Evolutionary conservation across 1,139 yeast species (phyloP).

Genomic region (Eremothecium gossypii): DNA sequence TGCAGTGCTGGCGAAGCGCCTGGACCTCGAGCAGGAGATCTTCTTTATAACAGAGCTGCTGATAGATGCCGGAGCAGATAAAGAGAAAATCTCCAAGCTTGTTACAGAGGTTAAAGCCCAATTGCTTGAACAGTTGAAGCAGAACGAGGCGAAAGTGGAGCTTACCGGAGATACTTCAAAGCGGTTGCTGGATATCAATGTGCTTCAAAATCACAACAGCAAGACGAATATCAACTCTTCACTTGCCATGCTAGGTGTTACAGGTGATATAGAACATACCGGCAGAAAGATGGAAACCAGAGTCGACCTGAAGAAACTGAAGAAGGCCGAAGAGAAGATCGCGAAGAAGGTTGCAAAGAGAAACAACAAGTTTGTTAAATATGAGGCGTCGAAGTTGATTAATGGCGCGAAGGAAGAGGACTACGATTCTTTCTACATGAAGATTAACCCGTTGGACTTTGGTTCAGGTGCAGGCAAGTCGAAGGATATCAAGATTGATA

Average conservation of each 20-base stretch:
- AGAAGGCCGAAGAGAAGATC: slow-evolving; percentile 89
- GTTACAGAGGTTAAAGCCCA: slow-evolving; percentile 38
- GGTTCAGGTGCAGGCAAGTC: slow-evolving; percentile 90
- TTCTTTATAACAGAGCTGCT: slow-evolving; percentile 54
- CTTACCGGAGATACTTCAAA: slow-evolving; percentile 74
- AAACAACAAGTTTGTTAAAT: slow-evolving; percentile 71
- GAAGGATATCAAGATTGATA: slow-evolving; percentile 87
- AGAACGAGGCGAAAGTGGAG: slow-evolving; percentile 63
- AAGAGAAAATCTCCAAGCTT: slow-evolving; percentile 45
- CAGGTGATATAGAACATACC: slow-evolving; percentile 78
- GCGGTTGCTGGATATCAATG: slow-evolving; percentile 62
- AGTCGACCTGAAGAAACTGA: slow-evolving; percentile 92
- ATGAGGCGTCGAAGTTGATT: slow-evolving; percentile 86
- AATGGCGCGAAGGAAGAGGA: slow-evolving; percentile 55
- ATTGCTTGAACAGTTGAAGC: slow-evolving; percentile 48
- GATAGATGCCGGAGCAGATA: slow-evolving; percentile 69
- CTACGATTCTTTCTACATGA: slow-evolving; percentile 88
- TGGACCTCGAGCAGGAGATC: slow-evolving; percentile 60
- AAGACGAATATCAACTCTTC: slow-evolving; percentile 66
- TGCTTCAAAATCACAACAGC: slow-evolving; percentile 48
- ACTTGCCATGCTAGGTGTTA: slow-evolving; percentile 62
- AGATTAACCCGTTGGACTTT: slow-evolving; percentile 88
- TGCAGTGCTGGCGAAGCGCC: slow-evolving; percentile 66
- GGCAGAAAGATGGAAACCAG: slow-evolving; percentile 89
- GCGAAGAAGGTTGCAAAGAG: slow-evolving; percentile 94